Evolutionary conservation across 2,329 filamentous ascomycete species (phyloP).

Genomic region (Beauveria sp.): DNA sequence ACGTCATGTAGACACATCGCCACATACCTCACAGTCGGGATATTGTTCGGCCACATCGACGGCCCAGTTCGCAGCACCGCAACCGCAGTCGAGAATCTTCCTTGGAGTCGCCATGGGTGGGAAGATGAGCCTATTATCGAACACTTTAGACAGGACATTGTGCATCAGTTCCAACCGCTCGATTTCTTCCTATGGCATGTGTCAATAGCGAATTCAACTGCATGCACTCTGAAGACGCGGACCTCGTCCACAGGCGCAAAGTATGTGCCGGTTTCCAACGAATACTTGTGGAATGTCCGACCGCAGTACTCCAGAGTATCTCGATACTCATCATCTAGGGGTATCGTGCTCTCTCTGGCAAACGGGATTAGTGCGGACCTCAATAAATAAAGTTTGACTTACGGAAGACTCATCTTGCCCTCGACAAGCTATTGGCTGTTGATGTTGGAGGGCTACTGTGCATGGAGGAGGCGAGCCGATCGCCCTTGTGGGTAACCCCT

Average conservation of each 20-base stretch:
- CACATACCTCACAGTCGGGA: conserved; percentile 55
- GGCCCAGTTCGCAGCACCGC: conserved; percentile 65
- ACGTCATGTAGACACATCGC: background rate
- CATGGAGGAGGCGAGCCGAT: background rate
- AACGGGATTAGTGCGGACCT: background rate
- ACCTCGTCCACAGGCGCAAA: conserved; percentile 68
- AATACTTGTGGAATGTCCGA: conserved; percentile 60
- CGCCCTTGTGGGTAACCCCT: background rate
- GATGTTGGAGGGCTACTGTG: background rate
- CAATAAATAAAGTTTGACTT: background rate
- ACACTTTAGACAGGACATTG: conserved; percentile 52
- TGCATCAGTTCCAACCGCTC: conserved; percentile 59
- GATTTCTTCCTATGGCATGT: conserved; percentile 51
- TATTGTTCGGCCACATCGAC: conserved; percentile 57
- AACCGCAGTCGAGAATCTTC: conserved; percentile 65
- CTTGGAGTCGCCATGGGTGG: conserved; percentile 52
- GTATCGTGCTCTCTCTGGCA: conserved; percentile 40
- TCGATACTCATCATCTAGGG: conserved; percentile 50
- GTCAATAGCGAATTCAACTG: conserved; percentile 12
- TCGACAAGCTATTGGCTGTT: background rate
- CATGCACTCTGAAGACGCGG: conserved; percentile 19
- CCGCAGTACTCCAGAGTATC: conserved; percentile 54
- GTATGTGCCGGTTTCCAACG: conserved; percentile 56
- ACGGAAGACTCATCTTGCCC: conserved; percentile 1
- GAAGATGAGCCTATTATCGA: conserved; percentile 62